Evolutionary conservation across 768 basidiomycete genomes (phyloP), one percentile per base, ranked within the genome.

Genomic region (Lactifluus pinguis): DNA sequence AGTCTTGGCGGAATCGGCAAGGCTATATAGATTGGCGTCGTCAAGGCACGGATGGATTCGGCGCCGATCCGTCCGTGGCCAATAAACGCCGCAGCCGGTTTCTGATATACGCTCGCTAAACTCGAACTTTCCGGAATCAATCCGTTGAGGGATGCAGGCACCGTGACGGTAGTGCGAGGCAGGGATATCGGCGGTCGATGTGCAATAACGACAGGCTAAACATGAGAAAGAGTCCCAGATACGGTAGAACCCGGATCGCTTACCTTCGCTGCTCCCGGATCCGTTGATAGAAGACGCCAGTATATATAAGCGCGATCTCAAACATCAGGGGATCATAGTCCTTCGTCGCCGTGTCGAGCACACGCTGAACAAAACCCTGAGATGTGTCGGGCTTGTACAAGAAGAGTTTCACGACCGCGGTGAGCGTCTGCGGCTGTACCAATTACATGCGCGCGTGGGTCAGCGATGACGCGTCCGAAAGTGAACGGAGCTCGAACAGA

Each of bases 291-390:
- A 64, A 99, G 69, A 62, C 97, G 80, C 97, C 97, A 99, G 69
- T 98, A 98, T 44, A 98, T 95, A 70, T 98, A 99, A 1, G 97
- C 97, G 52, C 95, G 81, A 72, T 99, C 97, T 45, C 97, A 82
- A 15, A 99, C 92, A 71, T 98, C 95, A 13, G 97, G 92, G 6
- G 89, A 68, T 99, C 97, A 67, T 94, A 97, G 66, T 94, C 93
- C 69, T 94, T 98, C 3, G 97, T 99, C 0, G 97, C 97, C 0
- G 92, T 94, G 63, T 90, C 86, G 45, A 98, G 76, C 3, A 98
- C 86, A n/a, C 81, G 79, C 70, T 98, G 95, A 0, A 98, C 95
- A 15, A 98, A 80, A 6, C 81, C 88, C 71, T 98, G 95, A 39
- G 95, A 89, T 30, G 84, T 82, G 67, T 98, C 95, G 0, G 95